Base-by-base conservation (phyloP, 495 filamentous ascomycete species). In the Trypethelium eluteriae region DNA sequence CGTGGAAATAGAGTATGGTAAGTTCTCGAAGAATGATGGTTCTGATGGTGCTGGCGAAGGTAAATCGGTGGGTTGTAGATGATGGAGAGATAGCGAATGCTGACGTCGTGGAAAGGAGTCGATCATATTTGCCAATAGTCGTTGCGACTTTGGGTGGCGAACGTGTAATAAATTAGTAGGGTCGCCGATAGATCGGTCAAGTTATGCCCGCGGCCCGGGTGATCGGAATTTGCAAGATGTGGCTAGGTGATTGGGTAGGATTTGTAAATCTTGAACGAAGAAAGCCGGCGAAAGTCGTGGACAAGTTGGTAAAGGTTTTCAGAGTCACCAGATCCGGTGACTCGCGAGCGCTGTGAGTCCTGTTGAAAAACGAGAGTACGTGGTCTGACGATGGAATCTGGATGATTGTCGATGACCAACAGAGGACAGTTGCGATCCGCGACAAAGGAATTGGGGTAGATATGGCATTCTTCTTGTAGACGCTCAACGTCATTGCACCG, bases 81-180 rank as follows among this genome's bases (percentile, higher is more conserved):
- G 62, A 39, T 63, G 62, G 39, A 39, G 62, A 10, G 38, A 14
- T 63, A 34, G 12, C 18, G 38, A 18, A n/a, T 47, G 62, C 38
- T 63, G 62, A 47, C 41, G 62, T 63, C 62, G 62, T 63, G n/a
- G 62, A 63, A 63, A 41, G 16, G 5, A 63, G 62, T 63, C 41
- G 38, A 47, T 47, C 38, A 63, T 47, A 25, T 25, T 41, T 63
- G 35, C 18, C 38, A 47, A 41, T 63, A 9, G 41, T 47, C 6
- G 25, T 63, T 18, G 14, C 62, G 10, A 41, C 6, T 3, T 5
- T 18, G 18, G 53, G 53, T 59, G 53, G 53, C 53, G 32, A 59
- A 34, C 5, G 32, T 5, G 2, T 6, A 59, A 35, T 59, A 59
- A 59, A 59, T 59, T 59, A 3, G n/a, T 32, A 35, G 53, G 53